Conservation (phyloP, 2,329 filamentous ascomycete species). For the Colletotrichum melonis region DNA sequence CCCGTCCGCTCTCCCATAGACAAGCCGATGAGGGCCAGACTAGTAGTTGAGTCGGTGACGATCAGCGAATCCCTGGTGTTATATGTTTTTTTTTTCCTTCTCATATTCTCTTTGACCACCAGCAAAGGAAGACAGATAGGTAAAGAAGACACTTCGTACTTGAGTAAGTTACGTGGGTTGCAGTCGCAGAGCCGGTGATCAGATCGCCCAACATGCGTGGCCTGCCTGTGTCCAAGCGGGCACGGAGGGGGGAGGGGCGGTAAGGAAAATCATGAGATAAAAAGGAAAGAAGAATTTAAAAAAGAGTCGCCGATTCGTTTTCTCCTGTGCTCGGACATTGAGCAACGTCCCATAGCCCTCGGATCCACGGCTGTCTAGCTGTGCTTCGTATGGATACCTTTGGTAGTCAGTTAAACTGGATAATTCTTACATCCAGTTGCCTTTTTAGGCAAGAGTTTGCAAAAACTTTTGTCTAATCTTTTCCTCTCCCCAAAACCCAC, state of each 20-base stretch:
- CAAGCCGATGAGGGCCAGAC: too few relatives aligned
- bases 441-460: not conserved
- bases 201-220: conserved; percentile 14
- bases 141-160: too few relatives aligned
- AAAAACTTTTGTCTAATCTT: not conserved
- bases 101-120: too few relatives aligned
- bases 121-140: too few relatives aligned
- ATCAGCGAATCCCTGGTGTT: too few relatives aligned
- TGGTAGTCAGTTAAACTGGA: not conserved
- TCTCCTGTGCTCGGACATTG: not conserved
- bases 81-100: too few relatives aligned
- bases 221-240: not conserved
- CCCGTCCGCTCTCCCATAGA: too few relatives aligned
- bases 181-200: conserved; percentile 10
- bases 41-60: too few relatives aligned
- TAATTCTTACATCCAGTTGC: not conserved
- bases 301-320: not conserved
- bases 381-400: too few relatives aligned
- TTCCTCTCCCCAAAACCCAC: not conserved
- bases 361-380: not conserved
- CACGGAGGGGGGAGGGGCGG: too few relatives aligned
- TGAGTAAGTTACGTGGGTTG: not conserved
- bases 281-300: not conserved
- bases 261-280: not conserved
- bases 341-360: not conserved